These are phyloP conservation scores for Elsinoe batatas DNA, from an alignment of 2,329 filamentous ascomycete genomes.

Conservation along the genomic window DNA sequence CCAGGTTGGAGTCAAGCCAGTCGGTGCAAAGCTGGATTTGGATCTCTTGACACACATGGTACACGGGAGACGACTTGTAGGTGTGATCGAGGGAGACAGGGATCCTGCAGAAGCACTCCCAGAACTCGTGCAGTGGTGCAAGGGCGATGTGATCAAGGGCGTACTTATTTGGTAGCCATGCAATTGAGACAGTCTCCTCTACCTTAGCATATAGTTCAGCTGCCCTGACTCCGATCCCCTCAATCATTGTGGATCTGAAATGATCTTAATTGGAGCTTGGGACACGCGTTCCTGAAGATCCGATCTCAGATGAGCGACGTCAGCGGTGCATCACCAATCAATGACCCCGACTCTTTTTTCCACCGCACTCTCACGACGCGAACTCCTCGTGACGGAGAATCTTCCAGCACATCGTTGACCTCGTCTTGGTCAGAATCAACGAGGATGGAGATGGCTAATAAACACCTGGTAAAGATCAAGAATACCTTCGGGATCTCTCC, in stretches of 20 bases:
- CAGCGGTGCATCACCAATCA: constrained; percentile 13
- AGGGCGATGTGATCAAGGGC: constrained; percentile 30
- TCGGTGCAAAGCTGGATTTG: constrained; percentile 30
- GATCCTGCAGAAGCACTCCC: constrained; percentile 32
- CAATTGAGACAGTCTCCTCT: background rate
- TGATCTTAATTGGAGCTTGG: background rate
- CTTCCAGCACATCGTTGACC: no score
- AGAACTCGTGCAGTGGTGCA: constrained; percentile 36
- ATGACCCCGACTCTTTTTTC: background rate
- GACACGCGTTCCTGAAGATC: constrained; percentile 10
- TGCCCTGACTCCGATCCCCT: background rate
- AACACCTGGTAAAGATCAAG: constrained; percentile 18
- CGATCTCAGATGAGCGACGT: background rate
- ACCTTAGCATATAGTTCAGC: background rate
- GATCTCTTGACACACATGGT: constrained; percentile 32
- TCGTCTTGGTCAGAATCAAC: no score
- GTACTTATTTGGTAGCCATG: constrained; percentile 28
- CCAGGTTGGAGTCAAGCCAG: constrained; percentile 37
- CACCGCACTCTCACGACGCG: background rate
- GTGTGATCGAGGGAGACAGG: constrained; percentile 36
- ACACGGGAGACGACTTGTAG: constrained; percentile 36
- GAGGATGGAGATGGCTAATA: constrained; percentile 9
- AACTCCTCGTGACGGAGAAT: no score
- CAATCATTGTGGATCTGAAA: background rate
- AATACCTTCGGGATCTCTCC: constrained; percentile 28